Evolutionary conservation across 257 asterid genomes (phyloP).

Genomic region (Solanum bukasovii): DNA sequence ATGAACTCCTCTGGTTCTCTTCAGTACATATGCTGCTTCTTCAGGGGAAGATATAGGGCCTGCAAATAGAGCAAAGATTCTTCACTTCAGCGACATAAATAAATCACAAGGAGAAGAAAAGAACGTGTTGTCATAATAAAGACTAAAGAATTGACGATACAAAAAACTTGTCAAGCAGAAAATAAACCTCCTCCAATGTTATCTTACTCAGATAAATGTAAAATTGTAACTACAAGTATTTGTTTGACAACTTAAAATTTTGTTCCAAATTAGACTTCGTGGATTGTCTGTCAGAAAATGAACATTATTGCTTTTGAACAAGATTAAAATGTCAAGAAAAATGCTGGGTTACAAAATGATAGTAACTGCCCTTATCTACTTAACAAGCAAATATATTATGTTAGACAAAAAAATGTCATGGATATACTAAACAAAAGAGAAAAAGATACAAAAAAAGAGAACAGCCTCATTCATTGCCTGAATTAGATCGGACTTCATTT

Average conservation of each 20-base stretch:
- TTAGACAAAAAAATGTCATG: not conserved
- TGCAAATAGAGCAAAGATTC: constrained; percentile 14
- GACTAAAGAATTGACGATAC: not conserved
- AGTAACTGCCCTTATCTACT: not conserved
- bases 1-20: constrained; percentile 78
- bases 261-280: not conserved
- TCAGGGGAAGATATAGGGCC: constrained; percentile 80
- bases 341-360: not conserved
- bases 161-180: not conserved
- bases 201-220: not conserved
- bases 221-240: not conserved
- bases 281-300: not conserved
- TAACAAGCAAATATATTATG: not conserved
- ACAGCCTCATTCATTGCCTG: not conserved
- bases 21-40: constrained; percentile 79
- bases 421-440: not conserved
- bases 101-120: not conserved
- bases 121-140: not conserved
- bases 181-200: not conserved
- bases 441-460: not conserved
- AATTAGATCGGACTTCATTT: not conserved
- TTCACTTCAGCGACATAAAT: not conserved
- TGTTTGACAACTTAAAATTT: not conserved
- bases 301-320: not conserved
- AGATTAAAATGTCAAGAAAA: not conserved